Base-by-base conservation (phyloP, 2,329 filamentous ascomycete species). In the Scedosporium dehoogii region DNA sequence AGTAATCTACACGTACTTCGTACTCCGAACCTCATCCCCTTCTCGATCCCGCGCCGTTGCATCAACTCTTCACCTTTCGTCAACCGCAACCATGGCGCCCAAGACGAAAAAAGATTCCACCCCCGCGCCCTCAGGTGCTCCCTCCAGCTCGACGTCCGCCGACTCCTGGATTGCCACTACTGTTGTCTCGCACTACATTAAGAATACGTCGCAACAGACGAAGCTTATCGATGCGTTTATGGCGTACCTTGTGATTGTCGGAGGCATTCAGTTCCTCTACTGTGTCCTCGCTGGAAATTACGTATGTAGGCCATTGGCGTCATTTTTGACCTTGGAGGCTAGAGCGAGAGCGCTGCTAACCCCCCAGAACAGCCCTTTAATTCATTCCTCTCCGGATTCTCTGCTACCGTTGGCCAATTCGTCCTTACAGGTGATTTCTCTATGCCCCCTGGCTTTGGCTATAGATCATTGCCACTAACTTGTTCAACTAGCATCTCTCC, bases 301-400 rank as follows among this genome's bases (percentile, higher is more conserved):
- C 71, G 94, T 99, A 84, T 65, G 91, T 84, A 6, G 18, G 44
- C 21, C 4, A 7, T 51, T 51, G 16, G 46, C 46, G 33, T 12
- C 33, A 38, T 58, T 41, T 60, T 63, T 29, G 48, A 41, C 61
- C 46, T n/a, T 46, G 7, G 23, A 42, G 7, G 14, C 29, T 59
- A n/a, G 21, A 12, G 58, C 9, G 10, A 25, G 51, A 18, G 48
- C 7, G 7, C 23, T 65, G 63, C 41, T 68, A 73, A 64, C 70
- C 60, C 2, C 9, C 5, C 41, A 58, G n/a, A 33, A 6, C 71
- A 97, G 93, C 94, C 94, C 9, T 99, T 99, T 82, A 99, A 99
- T 75, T 94, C 96, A 67, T 99, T 99, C 80, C 85, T 99, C 38
- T 91, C 92, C 38, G 96, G 94, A 58, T 99, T 99, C 80, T 87